Percentiles rank a stretch among this genome's conserved stretches.
Conservation (phyloP, 2,329 filamentous ascomycete species). For the Geosmithia morbida region DNA sequence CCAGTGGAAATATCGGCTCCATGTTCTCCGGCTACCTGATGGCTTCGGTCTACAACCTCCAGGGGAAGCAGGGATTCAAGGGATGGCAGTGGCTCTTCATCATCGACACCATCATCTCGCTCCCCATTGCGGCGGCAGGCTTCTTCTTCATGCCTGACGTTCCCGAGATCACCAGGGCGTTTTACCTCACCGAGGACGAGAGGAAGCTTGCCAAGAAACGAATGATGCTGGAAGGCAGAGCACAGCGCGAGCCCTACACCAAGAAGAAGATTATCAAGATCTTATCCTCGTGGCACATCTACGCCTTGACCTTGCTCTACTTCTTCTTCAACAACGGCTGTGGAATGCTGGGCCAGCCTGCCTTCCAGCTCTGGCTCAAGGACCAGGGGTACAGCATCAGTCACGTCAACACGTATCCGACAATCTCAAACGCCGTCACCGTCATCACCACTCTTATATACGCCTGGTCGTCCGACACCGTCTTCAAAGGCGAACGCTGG, state of each 20-base stretch:
- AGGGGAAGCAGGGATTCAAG: conserved; percentile 25
- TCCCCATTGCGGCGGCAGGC: conserved; percentile 13
- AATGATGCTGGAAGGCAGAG: conserved; percentile 27
- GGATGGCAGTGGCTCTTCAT: conserved; percentile 27
- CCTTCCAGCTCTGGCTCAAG: conserved; percentile 37
- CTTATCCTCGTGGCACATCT: conserved; percentile 51
- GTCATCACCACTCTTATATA: conserved; percentile 46
- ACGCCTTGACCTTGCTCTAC: conserved; percentile 41
- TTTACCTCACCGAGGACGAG: conserved; percentile 10
- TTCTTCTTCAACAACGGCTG: conserved; percentile 49
- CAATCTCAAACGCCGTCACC: conserved; percentile 37
- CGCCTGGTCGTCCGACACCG: conserved; percentile 49
- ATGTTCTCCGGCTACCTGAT: conserved; percentile 13
- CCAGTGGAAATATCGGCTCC: conserved; percentile 15
- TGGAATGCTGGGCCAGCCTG: conserved; percentile 31
- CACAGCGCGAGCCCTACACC: conserved; percentile 22
- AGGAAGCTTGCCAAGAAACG: conserved; percentile 12
- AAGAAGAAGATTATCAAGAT: conserved; percentile 42
- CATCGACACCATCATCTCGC: conserved; percentile 17
- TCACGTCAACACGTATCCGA: conserved; percentile 39
- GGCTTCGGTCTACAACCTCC: conserved; percentile 20
- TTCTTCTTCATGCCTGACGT: conserved; percentile 12
- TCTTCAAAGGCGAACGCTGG: conserved; percentile 46
- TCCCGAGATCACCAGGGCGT: conserved; percentile 9
- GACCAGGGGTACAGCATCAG: conserved; percentile 23